Base-by-base conservation (phyloP, 1,139 yeast genomes). In the Saccharomyces hybrid region DNA sequence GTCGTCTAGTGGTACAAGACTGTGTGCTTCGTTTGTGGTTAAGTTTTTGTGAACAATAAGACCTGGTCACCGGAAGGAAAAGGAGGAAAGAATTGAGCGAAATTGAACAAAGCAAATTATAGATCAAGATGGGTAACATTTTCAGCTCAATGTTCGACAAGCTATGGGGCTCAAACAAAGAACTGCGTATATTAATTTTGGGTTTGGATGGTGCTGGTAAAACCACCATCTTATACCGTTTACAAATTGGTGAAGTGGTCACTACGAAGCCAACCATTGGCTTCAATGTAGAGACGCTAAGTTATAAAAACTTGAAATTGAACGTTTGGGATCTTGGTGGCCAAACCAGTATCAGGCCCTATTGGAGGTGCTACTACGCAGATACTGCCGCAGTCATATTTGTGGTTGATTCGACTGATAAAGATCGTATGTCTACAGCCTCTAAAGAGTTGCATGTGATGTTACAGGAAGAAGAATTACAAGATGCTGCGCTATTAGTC, bases 141-240 rank as follows among this genome's bases (percentile, higher is more conserved):
- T 84, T 93, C 73, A 89, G 97, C 70, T 83, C 86, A 59, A 82
- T 93, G 66, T 89, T 91, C 70, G 84, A 90, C 55, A 82, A 83
- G 65, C 77, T 93, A 54, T 93, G 97, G 96, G 95, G 96, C 34
- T 80, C 84, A 53, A 86, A 85, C 65, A 89, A 89, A 72, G 98
- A 93, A 73, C 85, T 91, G 67, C 81, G 99, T 63, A 90, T 93
- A 56, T 79, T 93, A 60, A 93, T 93, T 63, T 77, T 93, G 54
- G 99, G 99, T 4, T 76, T 93, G 58, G 99, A 93, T 72, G 98
- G 98, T 75, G 98, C 99, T 2, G 99, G 99, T 53, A 93, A 93
- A 70, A 93, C 99, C 50, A 93, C 99, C 9, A 91, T 93, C 57
- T 78, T 93, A 58, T 93, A 93, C 74, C 82, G 95, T 63, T 78